Conservation (phyloP, 179 eudicot genomes). For the Gypsophila paniculata region DNA sequence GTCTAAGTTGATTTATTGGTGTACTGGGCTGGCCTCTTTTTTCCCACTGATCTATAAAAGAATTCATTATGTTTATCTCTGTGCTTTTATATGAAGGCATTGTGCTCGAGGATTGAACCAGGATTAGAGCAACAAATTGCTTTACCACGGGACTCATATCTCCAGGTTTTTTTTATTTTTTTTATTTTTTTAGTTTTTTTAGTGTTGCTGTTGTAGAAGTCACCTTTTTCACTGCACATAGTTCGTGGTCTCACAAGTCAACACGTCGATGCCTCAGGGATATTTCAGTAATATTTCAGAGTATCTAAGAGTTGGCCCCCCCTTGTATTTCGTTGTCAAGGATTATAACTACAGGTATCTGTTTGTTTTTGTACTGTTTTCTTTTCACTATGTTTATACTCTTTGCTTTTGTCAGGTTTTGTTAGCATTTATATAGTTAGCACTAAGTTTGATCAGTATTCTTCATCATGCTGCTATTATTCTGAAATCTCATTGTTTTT, state of each 20-base stretch:
- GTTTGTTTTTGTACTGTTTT: slow-evolving; percentile 4
- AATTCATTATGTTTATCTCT: neutral
- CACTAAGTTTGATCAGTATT: neutral
- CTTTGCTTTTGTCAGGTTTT: neutral
- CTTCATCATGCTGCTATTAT: neutral
- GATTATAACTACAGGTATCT: slow-evolving; percentile 84
- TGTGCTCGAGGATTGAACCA: slow-evolving; percentile 83
- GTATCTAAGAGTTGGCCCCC: slow-evolving; percentile 88
- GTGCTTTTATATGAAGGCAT: slow-evolving; percentile 43
- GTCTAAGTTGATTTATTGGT: slow-evolving; percentile 9
- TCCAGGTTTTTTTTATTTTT: slow-evolving; percentile 84
- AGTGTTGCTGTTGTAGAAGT: slow-evolving; percentile 11
- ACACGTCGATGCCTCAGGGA: slow-evolving; percentile 45
- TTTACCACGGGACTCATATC: slow-evolving; percentile 95
- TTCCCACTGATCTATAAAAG: neutral
- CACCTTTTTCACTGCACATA: neutral
- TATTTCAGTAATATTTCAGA: slow-evolving; percentile 73
- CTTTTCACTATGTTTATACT: neutral
- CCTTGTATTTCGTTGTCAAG: slow-evolving; percentile 82
- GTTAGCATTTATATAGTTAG: neutral
- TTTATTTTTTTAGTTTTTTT: too few relatives aligned
- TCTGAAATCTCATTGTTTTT: neutral
- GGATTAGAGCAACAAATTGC: slow-evolving; percentile 95
- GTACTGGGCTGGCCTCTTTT: neutral
- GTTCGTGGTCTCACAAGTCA: slow-evolving; percentile 12